phyloP scores from a whole-genome alignment of 352 stramenopile species.

The Phytophthora boehmeriae region DNA sequence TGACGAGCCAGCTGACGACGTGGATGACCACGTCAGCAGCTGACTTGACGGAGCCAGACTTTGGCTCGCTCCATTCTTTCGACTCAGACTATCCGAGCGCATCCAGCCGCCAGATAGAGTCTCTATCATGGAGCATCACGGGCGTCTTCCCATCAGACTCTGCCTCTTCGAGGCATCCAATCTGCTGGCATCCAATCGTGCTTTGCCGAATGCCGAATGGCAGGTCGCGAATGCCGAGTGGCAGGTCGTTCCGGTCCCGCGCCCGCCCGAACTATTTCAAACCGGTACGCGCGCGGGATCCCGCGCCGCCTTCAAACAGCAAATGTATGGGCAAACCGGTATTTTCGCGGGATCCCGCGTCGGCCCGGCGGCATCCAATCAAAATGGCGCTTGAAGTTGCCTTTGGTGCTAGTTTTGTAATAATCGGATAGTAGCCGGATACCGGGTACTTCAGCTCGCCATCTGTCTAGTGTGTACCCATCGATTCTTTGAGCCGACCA shows the following conservation, averaged over 20 bases:
- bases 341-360: no score
- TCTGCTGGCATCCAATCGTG: neutral
- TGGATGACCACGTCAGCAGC: neutral
- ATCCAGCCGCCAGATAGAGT: neutral
- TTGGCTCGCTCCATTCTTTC: neutral
- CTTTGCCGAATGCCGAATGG: no score
- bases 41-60: no score
- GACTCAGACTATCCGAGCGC: neutral
- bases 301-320: no score
- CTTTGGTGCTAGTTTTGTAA: neutral
- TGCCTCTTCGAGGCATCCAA: neutral
- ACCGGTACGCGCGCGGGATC: no score
- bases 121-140: no score
- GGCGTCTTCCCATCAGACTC: neutral
- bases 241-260: no score
- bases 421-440: neutral
- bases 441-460: no score
- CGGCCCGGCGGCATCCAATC: no score
- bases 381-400: constrained; percentile 1
- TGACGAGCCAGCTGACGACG: neutral
- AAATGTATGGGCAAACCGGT: no score
- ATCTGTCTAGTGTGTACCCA: neutral
- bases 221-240: no score
- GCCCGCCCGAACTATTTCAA: no score
- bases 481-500: neutral